Base-by-base conservation (phyloP, 768 basidiomycete genomes). In the Austroboletus festivus region DNA sequence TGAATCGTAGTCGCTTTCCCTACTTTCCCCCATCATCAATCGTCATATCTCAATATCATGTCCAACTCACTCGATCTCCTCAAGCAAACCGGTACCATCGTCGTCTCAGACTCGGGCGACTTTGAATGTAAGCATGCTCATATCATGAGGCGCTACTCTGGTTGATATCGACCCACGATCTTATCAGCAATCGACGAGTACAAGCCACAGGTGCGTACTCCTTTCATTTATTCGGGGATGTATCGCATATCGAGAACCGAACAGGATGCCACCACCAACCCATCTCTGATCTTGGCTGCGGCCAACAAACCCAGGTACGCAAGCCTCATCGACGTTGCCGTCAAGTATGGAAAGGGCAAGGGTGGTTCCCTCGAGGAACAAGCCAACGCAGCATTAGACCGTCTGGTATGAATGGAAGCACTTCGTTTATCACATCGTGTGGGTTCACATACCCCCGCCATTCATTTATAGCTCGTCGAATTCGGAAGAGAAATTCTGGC, bases 221-320 rank as follows among this genome's bases (percentile, higher is more conserved):
- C 31, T 46, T 56, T 51, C 49, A 52, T 58, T 50, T 47, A 44
- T 23, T n/a, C 28, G 45, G 30, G 28, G 22, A 34, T 39, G 13
- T 26, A 18, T 30, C 44, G 46, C 38, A 52, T 42, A 57, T 52
- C 46, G 46, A 42, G 42, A 52, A 53, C 38, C 41, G 28, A 55
- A 2, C 63, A 93, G 85, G 95, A 97, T 76, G 95, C 95, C 19
- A 98, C 96, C 38, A 99, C 96, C 56, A 99, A 98, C 77, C 96
- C 96, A 16, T 93, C 91, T 28, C 71, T 93, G 68, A 92, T 98
- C 68, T 77, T 99, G 64, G 90, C 91, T 23, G 96, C 95, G 37
- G 85, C 92, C 54, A 86, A 86, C 75, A 92, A 97, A 71, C 69
- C 89, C 23, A 81, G 75, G n/a, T 98, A 99, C 69, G 74, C 81